Evolutionary conservation across 192 early-diverging fungal species (phyloP).

Genomic region (Entomortierella chlamydospora): DNA sequence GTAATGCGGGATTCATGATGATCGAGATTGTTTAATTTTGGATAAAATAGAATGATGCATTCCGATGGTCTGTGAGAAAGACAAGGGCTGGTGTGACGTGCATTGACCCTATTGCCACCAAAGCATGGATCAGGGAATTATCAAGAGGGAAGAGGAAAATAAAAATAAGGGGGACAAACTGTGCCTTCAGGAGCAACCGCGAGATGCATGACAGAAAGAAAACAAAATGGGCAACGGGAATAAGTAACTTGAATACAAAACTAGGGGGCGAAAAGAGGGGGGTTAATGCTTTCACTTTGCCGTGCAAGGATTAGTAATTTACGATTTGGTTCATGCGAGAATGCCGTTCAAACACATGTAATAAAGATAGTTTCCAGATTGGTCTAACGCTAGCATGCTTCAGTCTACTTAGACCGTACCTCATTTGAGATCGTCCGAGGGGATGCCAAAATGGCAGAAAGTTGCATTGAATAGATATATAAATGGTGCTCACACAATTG

Average conservation of each 20-base stretch:
- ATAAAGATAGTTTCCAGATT: too few species aligned
- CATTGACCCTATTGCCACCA: neutral
- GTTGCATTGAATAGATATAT: neutral
- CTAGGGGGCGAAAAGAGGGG: neutral
- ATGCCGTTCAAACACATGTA: too few species aligned
- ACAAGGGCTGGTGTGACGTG: too few species aligned
- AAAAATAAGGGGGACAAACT: neutral
- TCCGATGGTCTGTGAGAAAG: too few species aligned
- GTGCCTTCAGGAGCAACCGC: neutral
- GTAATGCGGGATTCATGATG: conserved; percentile 46
- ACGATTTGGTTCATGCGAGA: too few species aligned
- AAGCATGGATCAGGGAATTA: too few species aligned
- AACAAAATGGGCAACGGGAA: neutral
- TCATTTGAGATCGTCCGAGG: neutral
- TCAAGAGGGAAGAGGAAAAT: too few species aligned
- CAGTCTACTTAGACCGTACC: neutral
- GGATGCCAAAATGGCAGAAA: neutral
- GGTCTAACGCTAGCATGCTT: neutral
- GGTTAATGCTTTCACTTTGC: too few species aligned
- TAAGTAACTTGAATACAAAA: neutral
- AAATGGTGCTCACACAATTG: neutral
- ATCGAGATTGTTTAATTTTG: too few species aligned
- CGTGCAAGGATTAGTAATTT: too few species aligned
- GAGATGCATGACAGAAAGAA: neutral
- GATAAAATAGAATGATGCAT: too few species aligned